Evolutionary conservation across 2,329 filamentous ascomycete genomes (phyloP).

Genomic region (Coleophoma cylindrospora): DNA sequence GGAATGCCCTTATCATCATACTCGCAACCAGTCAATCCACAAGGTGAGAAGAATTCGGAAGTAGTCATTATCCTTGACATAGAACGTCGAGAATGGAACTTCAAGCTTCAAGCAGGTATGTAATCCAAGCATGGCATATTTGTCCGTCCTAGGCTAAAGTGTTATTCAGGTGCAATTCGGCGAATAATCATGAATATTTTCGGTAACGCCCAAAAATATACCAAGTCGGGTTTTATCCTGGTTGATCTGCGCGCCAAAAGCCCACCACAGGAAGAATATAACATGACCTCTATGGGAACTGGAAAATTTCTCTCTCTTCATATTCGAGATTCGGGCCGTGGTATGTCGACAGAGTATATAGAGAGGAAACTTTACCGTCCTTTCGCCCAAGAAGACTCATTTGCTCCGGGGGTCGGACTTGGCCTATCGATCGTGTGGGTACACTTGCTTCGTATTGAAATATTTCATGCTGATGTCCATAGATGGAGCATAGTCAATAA

Average conservation of each 20-base stretch:
- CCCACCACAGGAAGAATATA: slow-evolving; percentile 17
- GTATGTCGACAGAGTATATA: slow-evolving; percentile 56
- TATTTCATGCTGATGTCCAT: background rate
- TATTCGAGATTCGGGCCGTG: slow-evolving; percentile 57
- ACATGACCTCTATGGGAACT: background rate
- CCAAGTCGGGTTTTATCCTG: slow-evolving; percentile 42
- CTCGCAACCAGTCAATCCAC: background rate
- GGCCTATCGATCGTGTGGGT: slow-evolving; percentile 59
- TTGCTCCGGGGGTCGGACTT: slow-evolving; percentile 55
- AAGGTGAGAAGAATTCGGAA: background rate
- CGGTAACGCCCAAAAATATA: slow-evolving; percentile 58
- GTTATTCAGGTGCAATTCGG: slow-evolving; percentile 12
- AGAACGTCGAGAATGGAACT: slow-evolving; percentile 21
- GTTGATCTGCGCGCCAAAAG: slow-evolving; percentile 25
- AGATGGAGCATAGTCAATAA: slow-evolving; percentile 46
- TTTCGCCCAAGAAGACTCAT: slow-evolving; percentile 54
- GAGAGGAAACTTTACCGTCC: slow-evolving; percentile 52
- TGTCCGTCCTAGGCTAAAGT: too few species aligned
- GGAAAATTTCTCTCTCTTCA: slow-evolving; percentile 26
- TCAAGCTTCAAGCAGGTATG: slow-evolving; percentile 18
- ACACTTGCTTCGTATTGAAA: background rate
- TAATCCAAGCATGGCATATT: background rate
- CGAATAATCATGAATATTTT: slow-evolving; percentile 54
- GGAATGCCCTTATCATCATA: background rate
- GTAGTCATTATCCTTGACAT: slow-evolving; percentile 23